Percentiles rank a stretch among this genome's conserved stretches.
Conservation (phyloP, 495 filamentous ascomycete species). For the Podospora pseudocomata region DNA sequence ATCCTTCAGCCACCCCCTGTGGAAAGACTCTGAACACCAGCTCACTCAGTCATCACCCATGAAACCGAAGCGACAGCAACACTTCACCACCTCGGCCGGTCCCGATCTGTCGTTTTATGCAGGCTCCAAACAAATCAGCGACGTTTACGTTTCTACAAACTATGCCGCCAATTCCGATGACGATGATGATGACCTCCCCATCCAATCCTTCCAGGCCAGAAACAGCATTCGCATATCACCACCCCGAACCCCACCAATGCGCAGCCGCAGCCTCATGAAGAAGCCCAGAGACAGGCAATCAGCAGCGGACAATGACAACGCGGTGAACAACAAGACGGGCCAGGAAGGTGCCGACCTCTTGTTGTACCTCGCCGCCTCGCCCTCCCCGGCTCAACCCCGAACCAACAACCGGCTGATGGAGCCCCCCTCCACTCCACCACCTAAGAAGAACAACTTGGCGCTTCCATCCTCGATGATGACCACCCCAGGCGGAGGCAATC, state of each 20-base stretch:
- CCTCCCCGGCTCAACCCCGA: conserved; percentile 65
- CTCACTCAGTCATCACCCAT: conserved; percentile 81
- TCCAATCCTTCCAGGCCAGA: conserved; percentile 63
- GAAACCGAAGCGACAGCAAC: conserved; percentile 58
- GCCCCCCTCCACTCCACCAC: conserved; percentile 84
- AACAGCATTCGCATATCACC: conserved; percentile 63
- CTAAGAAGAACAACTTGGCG: conserved; percentile 59
- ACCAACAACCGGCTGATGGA: conserved; percentile 46
- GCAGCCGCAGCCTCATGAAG: conserved; percentile 47
- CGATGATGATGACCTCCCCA: conserved; percentile 73
- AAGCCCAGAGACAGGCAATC: conserved; percentile 14
- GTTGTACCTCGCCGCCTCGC: conserved; percentile 87
- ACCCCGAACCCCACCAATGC: conserved; percentile 75
- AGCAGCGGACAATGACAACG: conserved; percentile 17
- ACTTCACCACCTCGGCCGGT: conserved; percentile 59
- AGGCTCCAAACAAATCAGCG: conserved; percentile 53
- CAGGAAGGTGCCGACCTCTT: conserved; percentile 89
- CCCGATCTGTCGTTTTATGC: conserved; percentile 68
- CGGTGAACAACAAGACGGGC: conserved; percentile 46
- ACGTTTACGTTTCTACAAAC: conserved; percentile 56
- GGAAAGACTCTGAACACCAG: conserved; percentile 66
- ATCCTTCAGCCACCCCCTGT: conserved; percentile 57
- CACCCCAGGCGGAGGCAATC: conserved; percentile 66
- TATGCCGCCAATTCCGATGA: conserved; percentile 67
- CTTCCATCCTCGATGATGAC: conserved; percentile 86